A percentile compares a stretch with the other conserved stretches of the same genome.
phyloP scores from a whole-genome alignment of 2,329 filamentous ascomycete genomes.

The Fusarium beomiforme region DNA sequence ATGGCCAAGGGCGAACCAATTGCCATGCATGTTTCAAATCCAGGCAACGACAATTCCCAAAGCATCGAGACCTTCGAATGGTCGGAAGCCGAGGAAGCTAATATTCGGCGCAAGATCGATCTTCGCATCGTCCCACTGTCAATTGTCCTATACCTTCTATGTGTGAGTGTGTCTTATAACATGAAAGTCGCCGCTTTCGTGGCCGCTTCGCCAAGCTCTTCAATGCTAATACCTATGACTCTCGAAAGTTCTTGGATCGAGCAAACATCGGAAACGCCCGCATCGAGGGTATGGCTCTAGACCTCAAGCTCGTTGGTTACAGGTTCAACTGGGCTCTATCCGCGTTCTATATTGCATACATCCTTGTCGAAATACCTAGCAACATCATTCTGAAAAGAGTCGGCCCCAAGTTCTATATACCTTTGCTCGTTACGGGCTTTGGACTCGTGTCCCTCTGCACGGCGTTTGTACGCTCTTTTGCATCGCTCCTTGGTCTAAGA shows the following conservation, averaged over 20 bases:
- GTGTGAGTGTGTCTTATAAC: too few species aligned
- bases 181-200: too few species aligned
- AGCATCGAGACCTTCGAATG: too few species aligned
- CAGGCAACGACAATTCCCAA: too few species aligned
- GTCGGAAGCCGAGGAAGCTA: too few species aligned
- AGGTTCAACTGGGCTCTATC: constrained; percentile 61
- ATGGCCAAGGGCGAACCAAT: too few species aligned
- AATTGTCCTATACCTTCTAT: too few species aligned
- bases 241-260: constrained; percentile 2
- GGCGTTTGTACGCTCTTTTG: constrained; percentile 60
- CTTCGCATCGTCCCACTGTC: too few species aligned
- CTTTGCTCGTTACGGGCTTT: constrained; percentile 76
- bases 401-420: constrained; percentile 75
- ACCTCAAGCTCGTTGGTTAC: constrained; percentile 59
- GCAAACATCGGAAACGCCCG: constrained; percentile 40
- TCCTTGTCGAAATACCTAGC: constrained; percentile 68
- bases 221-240: too few species aligned
- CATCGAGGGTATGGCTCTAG: constrained; percentile 55
- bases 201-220: too few species aligned
- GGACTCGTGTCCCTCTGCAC: constrained; percentile 60
- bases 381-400: constrained; percentile 80
- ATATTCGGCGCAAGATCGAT: too few species aligned
- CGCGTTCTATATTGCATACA: constrained; percentile 67
- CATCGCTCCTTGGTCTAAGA: constrained; percentile 58
- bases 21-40: too few species aligned